Evolutionary conservation across 345 rosid genomes (phyloP).

Genomic region (Melastoma malabathricum): DNA sequence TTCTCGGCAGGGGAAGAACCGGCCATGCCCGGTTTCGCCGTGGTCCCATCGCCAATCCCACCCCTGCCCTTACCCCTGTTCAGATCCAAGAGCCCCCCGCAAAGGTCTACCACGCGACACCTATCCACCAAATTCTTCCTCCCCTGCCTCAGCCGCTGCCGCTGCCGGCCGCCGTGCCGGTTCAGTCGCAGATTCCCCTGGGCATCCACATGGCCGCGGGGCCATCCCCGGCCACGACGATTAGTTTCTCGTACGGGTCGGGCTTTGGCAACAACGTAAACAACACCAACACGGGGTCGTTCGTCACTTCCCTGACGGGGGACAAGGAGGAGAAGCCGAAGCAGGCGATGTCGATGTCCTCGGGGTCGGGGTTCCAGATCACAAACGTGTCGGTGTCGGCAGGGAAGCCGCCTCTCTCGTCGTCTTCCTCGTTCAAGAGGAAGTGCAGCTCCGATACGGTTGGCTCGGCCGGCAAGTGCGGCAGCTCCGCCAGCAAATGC

Average conservation of each 20-base stretch:
- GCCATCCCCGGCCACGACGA: conserved; percentile 32
- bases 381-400: conserved; percentile 31
- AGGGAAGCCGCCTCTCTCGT: conserved; percentile 49
- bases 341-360: conserved; percentile 18
- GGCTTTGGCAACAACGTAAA: conserved; percentile 20
- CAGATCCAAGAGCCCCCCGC: neutral
- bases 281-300: conserved; percentile 10
- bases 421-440: conserved; percentile 45
- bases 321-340: conserved; percentile 29
- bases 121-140: conserved; percentile 66
- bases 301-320: conserved; percentile 40
- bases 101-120: conserved; percentile 44
- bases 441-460: conserved; percentile 64
- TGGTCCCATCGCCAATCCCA: conserved; percentile 11
- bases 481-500: conserved; percentile 58
- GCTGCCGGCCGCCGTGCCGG: conserved; percentile 8
- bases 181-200: neutral
- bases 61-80: conserved; percentile 6
- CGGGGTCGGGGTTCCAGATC: conserved; percentile 45
- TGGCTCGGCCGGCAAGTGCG: conserved; percentile 51
- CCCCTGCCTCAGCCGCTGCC: conserved; percentile 7
- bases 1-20: conserved; percentile 64
- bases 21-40: conserved; percentile 95
- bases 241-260: conserved; percentile 50
- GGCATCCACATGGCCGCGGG: conserved; percentile 4